phyloP scores from a whole-genome alignment of 2,329 filamentous ascomycete species.

The Diplodia corticola region DNA sequence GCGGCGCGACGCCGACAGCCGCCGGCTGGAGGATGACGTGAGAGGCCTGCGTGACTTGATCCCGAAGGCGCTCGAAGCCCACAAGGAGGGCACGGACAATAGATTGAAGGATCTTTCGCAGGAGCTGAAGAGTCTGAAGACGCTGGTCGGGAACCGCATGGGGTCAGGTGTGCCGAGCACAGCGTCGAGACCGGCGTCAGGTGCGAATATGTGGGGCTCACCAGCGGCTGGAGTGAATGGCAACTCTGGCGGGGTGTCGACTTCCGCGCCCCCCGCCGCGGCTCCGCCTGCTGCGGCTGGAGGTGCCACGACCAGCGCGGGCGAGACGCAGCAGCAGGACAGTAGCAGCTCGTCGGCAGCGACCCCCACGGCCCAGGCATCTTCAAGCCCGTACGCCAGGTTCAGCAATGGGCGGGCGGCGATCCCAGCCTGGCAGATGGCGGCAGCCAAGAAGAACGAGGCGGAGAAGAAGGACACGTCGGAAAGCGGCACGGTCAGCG shows the following conservation, averaged over 20 bases:
- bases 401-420: constrained; percentile 42
- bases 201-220: constrained; percentile 25
- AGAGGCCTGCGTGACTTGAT: constrained; percentile 79
- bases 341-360: constrained; percentile 1
- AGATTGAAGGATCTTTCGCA: constrained; percentile 80
- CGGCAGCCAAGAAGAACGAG: constrained; percentile 50
- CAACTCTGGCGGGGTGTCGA: not conserved
- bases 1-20: constrained; percentile 82
- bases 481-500: constrained; percentile 39
- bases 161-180: constrained; percentile 25
- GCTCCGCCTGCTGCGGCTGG: constrained; percentile 19
- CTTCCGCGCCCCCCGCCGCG: constrained; percentile 26
- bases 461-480: constrained; percentile 46
- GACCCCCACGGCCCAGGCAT: not conserved
- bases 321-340: constrained; percentile 26
- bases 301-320: constrained; percentile 23
- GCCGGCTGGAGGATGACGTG: constrained; percentile 84
- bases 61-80: constrained; percentile 82
- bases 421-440: constrained; percentile 58
- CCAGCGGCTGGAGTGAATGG: constrained; percentile 29
- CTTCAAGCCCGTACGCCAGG: constrained; percentile 35
- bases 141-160: constrained; percentile 70
- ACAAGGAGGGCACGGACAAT: constrained; percentile 79
- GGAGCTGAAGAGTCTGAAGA: constrained; percentile 91
- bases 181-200: constrained; percentile 11